phyloP scores from a whole-genome alignment of 2,329 filamentous ascomycete genomes.

The Chaetothyriales sp. region DNA sequence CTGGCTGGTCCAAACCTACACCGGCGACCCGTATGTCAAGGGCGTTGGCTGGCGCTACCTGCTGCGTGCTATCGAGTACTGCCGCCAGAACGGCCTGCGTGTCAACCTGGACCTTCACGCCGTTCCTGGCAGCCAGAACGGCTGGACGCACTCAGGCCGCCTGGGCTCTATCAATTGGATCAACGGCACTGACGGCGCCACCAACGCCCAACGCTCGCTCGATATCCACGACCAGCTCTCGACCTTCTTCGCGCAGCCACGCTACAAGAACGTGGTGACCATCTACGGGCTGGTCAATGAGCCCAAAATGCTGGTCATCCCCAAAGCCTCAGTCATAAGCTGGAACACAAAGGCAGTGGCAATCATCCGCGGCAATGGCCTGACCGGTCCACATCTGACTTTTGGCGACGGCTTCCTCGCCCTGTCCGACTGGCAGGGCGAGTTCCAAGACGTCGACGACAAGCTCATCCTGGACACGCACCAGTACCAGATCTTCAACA shows the following conservation, averaged over 20 bases:
- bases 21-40: slow-evolving; percentile 72
- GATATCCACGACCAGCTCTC: slow-evolving; percentile 78
- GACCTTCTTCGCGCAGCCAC: slow-evolving; percentile 80
- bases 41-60: slow-evolving; percentile 87
- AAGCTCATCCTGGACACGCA: slow-evolving; percentile 81
- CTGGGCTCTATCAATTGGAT: slow-evolving; percentile 74
- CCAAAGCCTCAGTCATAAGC: slow-evolving; percentile 46
- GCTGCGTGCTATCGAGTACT: slow-evolving; percentile 82
- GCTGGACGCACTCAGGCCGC: slow-evolving; percentile 89
- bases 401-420: slow-evolving; percentile 95
- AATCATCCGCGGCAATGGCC: slow-evolving; percentile 60
- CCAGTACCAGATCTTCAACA: slow-evolving; percentile 97
- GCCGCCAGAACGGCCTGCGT: slow-evolving; percentile 76
- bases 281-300: slow-evolving; percentile 95
- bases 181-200: slow-evolving; percentile 67
- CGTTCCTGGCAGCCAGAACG: slow-evolving; percentile 87
- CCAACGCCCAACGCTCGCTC: slow-evolving; percentile 66
- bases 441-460: slow-evolving; percentile 54
- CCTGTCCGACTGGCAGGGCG: slow-evolving; percentile 75
- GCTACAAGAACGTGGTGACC: slow-evolving; percentile 79
- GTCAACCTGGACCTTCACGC: slow-evolving; percentile 88
- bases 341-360: slow-evolving; percentile 67
- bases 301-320: slow-evolving; percentile 65
- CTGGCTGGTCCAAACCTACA: slow-evolving; percentile 80
- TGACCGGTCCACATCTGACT: slow-evolving; percentile 51